These are phyloP conservation scores for Calonectria montana DNA, from an alignment of 2,329 filamentous ascomycete genomes.

Conservation along the genomic window DNA sequence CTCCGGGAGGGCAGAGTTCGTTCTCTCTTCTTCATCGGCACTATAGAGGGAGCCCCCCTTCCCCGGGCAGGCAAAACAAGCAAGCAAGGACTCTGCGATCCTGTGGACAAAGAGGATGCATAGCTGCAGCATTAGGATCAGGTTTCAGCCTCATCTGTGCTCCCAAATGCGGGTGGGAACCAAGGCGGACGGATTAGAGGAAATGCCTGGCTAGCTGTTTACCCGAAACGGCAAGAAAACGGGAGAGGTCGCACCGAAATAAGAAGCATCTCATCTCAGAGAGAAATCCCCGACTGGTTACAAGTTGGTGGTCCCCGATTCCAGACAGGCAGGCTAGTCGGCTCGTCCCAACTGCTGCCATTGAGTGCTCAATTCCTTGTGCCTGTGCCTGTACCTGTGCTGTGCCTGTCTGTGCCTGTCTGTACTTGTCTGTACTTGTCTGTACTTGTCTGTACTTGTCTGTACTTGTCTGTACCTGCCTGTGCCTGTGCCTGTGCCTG, in stretches of 20 bases:
- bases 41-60: not conserved
- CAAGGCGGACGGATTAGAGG: not conserved
- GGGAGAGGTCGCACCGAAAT: slow-evolving; percentile 7
- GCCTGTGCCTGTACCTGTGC: slow-evolving; percentile 2
- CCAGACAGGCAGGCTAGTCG: slow-evolving; percentile 8
- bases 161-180: not conserved
- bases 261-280: slow-evolving; percentile 5
- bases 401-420: too few species aligned
- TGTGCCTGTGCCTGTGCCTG: too few species aligned
- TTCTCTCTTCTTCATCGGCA: not conserved
- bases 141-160: slow-evolving; percentile 8
- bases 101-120: not conserved
- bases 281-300: slow-evolving; percentile 33
- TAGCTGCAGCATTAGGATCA: not conserved
- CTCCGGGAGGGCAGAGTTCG: not conserved
- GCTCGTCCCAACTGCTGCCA: not conserved
- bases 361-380: not conserved
- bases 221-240: slow-evolving; percentile 11
- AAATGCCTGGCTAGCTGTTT: not conserved
- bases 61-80: not conserved
- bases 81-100: not conserved
- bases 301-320: slow-evolving; percentile 7
- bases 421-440: too few species aligned
- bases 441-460: not conserved
- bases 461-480: too few species aligned